Evolutionary conservation across 768 basidiomycete species (phyloP).

Genomic region (Boletus tomentosulus): DNA sequence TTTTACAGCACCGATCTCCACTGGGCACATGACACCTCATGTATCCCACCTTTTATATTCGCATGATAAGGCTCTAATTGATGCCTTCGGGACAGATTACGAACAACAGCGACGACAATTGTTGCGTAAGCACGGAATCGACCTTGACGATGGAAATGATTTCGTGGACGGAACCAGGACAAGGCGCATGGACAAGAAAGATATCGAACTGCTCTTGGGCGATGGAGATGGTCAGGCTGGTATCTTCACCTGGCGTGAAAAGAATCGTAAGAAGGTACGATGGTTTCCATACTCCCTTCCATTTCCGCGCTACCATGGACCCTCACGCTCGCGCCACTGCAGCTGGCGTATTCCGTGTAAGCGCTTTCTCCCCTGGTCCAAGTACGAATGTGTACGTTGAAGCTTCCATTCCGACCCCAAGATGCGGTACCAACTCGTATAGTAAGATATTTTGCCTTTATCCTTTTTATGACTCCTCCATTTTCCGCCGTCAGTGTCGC

Average conservation of each 20-base stretch:
- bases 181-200: slow-evolving; percentile 74
- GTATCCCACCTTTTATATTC: slow-evolving; percentile 36
- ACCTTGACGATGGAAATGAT: slow-evolving; percentile 76
- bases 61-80: slow-evolving; percentile 7
- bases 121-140: slow-evolving; percentile 90
- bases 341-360: slow-evolving; percentile 89
- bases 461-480: slow-evolving; percentile 25
- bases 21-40: slow-evolving; percentile 96
- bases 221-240: slow-evolving; percentile 76
- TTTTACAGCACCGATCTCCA: slow-evolving; percentile 76
- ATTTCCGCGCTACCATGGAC: slow-evolving; percentile 23
- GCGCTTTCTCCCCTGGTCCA: slow-evolving; percentile 31
- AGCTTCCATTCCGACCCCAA: slow-evolving; percentile 37
- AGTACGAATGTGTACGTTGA: slow-evolving; percentile 13
- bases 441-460: slow-evolving; percentile 48
- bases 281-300: slow-evolving; percentile 27
- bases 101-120: slow-evolving; percentile 89
- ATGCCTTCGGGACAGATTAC: slow-evolving; percentile 57
- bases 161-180: slow-evolving; percentile 67
- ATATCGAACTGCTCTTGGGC: slow-evolving; percentile 82
- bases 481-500: slow-evolving; percentile 60
- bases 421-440: slow-evolving; percentile 83
- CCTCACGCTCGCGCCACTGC: slow-evolving; percentile 23
- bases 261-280: slow-evolving; percentile 81
- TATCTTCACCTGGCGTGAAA: slow-evolving; percentile 94